A percentile compares a stretch with the other conserved stretches of the same genome.
phyloP scores from a whole-genome alignment of 192 early-diverging fungal genomes.

The Linnemannia schmuckeri region DNA sequence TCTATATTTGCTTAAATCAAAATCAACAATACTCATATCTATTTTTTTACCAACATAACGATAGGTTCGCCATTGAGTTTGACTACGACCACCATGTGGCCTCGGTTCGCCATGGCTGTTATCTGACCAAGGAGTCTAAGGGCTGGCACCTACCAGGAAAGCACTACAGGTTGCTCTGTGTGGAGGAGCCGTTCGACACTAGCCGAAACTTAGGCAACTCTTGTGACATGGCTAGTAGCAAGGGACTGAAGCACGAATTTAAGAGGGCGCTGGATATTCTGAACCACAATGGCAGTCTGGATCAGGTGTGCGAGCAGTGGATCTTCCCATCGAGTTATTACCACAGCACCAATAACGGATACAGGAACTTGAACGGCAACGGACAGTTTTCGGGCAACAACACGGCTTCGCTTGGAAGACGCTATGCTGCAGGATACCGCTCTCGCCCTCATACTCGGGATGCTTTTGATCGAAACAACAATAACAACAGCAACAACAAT shows the following conservation, averaged over 20 bases:
- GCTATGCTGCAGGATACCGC: constrained; percentile 17
- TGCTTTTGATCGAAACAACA: constrained; percentile 5
- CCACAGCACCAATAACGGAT: constrained; percentile 19
- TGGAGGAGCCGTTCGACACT: constrained; percentile 94
- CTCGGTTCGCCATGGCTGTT: constrained; percentile 82
- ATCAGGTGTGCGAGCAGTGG: constrained; percentile 69
- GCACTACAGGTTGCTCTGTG: constrained; percentile 80
- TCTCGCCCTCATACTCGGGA: neutral
- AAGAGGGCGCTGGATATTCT: constrained; percentile 76
- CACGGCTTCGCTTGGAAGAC: constrained; percentile 28
- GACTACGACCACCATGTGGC: constrained; percentile 87
- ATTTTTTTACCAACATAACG: neutral
- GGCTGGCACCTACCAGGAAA: constrained; percentile 86
- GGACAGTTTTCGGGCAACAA: constrained; percentile 15
- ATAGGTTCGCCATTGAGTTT: constrained; percentile 83
- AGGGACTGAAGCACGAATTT: constrained; percentile 87
- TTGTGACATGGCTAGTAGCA: constrained; percentile 82
- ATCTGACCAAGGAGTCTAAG: constrained; percentile 85
- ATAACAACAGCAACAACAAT: constrained; percentile 23
- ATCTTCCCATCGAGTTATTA: constrained; percentile 53
- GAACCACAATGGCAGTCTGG: constrained; percentile 58
- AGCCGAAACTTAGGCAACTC: constrained; percentile 92
- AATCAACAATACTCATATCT: neutral
- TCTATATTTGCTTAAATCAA: too few relatives aligned
- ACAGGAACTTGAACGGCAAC: constrained; percentile 7